Evolutionary conservation across 1,284 basidiomycete species (phyloP), one percentile per base, ranked within the genome.

Genomic region (Cryptococcus sp.): DNA sequence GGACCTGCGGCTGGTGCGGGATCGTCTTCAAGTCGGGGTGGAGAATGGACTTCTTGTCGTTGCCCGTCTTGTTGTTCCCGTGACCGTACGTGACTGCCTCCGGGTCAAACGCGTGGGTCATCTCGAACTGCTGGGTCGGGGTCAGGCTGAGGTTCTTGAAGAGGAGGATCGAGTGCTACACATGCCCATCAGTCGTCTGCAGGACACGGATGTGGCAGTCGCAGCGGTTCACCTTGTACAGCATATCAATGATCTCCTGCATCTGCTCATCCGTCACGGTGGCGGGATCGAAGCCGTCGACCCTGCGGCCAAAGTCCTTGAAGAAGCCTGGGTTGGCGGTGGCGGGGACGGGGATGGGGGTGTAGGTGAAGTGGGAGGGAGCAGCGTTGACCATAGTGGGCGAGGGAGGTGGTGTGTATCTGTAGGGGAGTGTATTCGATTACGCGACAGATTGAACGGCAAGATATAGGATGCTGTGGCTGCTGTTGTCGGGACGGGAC

Each of bases 1-100:
- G 89, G 2, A 92, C 89, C 70, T 91, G 88, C 1, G 88, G 89
- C 6, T 87, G 86, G 46, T 85, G 83, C 3, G 89, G 89, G 65
- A 91, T 90, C 36, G 89, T 90, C 80, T 90, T 91, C 64, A 91
- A 83, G 72, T 91, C 87, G 0, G 88, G 87, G 68, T 90, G 87
- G 5, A 91, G 83, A 65, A 90, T 85, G 15, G 88, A 89, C 68
- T 86, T 86, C 66, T 82, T 82, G 38, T 84, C 83, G 54, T 79
- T 79, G 59, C 84, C 82, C 0, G 86, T 89, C 80, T 88, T 88
- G 79, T 89, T 87, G 76, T 89, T 89, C 3, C 88, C 88, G 66
- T 91, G 88, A 0, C 89, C 89, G 66, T 91, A 90, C 66, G 76
- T 84, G 71, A 87, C 83, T 12, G 84, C 83, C 3, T 81, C 61